Base-by-base conservation (phyloP, 208 protist genomes). In the Crithidia brevicula region DNA sequence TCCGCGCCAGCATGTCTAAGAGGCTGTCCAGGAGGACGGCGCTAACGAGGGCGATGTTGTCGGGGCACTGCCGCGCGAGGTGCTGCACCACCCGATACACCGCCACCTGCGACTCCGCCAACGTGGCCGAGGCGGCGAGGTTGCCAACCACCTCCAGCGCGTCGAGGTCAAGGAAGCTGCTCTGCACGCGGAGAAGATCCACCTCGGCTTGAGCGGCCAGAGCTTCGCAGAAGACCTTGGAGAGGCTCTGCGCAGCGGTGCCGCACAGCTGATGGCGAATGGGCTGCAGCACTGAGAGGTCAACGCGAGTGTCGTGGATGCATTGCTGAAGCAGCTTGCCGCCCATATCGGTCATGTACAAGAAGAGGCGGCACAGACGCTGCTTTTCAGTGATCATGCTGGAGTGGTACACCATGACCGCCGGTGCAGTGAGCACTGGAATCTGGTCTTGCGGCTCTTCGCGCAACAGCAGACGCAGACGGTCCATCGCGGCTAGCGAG, bases 131-230 rank as follows among this genome's bases (percentile, higher is more conserved):
- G 7, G 68, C 56, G 23, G 72, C 70, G 38, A 94, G 63, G 18
- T 80, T 79, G 45, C 79, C 72, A 9, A 82, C 64, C 4, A 91
- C 72, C 63, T 94, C 88, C 5, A 94, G 56, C n/a, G 87, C 81
- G 64, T 94, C 88, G 40, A 91, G 33, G 43, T 88, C 53, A 27
- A 90, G 78, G 30, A 91, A 76, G n/a, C 51, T 62, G 30, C 45
- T 36, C 67, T 80, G 78, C 43, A 72, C 54, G 53, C 65, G 68
- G 16, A 59, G 50, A 23, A 66, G 38, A 70, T 52, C 60, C 15
- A 79, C 66, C 59, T 79, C 66, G 3, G 65, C 67, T 23, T 72
- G 64, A 0, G 60, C 51, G 3, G 74, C 79, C 8, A 83, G 67
- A 18, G 89, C 75, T 42, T 91, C 79, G 57, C 86, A 92, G 60